Base-by-base conservation (phyloP, 1,284 basidiomycete genomes). In the Ganoderma boninense region DNA sequence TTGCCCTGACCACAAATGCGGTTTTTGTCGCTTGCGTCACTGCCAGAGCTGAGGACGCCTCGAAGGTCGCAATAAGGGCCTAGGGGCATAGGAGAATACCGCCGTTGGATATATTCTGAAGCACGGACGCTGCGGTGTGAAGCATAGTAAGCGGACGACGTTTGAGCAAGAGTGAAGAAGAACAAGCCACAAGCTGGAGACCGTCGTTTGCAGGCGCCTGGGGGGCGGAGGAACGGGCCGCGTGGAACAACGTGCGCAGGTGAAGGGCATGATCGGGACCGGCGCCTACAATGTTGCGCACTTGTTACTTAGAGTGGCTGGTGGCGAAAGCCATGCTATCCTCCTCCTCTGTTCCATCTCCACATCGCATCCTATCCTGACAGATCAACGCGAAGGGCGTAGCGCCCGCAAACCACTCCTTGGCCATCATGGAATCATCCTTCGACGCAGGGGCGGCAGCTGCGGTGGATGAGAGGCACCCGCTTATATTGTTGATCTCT, bases 401-500 rank as follows among this genome's bases (percentile, higher is more conserved):
- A 2, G 52, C 29, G n/a, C 20, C 56, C 52, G 1, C 20, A 40
- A 26, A 11, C 46, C 11, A 52, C 29, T 20, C 49, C 10, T 26
- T 3, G n/a, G 56, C 2, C 35, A 10, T n/a, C 29, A 77, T 76
- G 76, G 76, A 76, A 7, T 8, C 68, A n/a, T 11, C 67, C 10
- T 8, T 62, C 13, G 71, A 74, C 13, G 69, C 64, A 32, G 61
- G 35, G 11, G 62, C 60, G 11, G 29, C 49, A 18, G 62, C 60
- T 6, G 29, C 49, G 13, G 65, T 57, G n/a, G 43, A 70, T 23
- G 84, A 80, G 49, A 79, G 82, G 61, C 88, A 90, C 77, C 94
- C 94, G 16, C 82, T 95, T 64, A 86, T 96, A 63, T 90, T 90
- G 20, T 84, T 94, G 38, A 84, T 95, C 8, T 92, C 94, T n/a